Base-by-base conservation (phyloP, 2,329 filamentous ascomycete genomes). In the Apiospora phragmitis region DNA sequence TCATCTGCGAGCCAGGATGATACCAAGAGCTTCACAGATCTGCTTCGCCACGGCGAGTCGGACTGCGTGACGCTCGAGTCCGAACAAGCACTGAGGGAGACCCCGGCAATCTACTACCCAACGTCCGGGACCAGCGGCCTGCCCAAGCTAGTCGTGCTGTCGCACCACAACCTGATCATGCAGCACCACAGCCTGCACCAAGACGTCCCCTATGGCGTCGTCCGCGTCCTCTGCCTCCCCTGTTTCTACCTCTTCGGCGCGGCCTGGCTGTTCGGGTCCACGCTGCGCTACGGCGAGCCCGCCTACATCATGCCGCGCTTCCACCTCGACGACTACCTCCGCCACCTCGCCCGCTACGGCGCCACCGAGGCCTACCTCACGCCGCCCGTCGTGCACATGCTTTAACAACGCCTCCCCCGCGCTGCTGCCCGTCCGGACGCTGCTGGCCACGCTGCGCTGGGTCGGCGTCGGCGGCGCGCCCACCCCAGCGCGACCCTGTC, bases 191-290 rank as follows among this genome's bases (percentile, higher is more conserved):
- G 76, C 59, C 76, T 79, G 29, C 70, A 76, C 59, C 77, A 80
- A 65, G 51, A 73, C 35, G 67, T 70, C 4, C 71, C 74, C 18
- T 81, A 80, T 72, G 74, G 81, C 51, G 81, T 83, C 8, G 81
- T 79, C 41, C 81, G 85, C 45, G 76, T 89, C 11, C 81, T 85
- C 72, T 84, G 80, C 69, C 82, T 87, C 38, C 86, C 86, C 16
- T 84, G 87, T 79, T 89, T 89, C 75, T 87, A 89, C 75, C 81
- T 83, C 4, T 87, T 87, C 74, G 83, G 84, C 7, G 79, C 81
- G 0, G 79, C 85, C 4, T 83, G 85, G 73, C 82, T 84, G 45
- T 78, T 85, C 69, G 77, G 87, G 65, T 83, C 83, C 73, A 81
- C 84, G 26, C 79, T 86, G 3, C 82, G 83, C 24, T 80, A 83